A percentile compares a stretch with the other conserved stretches of the same genome.
Conservation (phyloP, 2,329 filamentous ascomycete genomes). For the Metarhizium robertsii region DNA sequence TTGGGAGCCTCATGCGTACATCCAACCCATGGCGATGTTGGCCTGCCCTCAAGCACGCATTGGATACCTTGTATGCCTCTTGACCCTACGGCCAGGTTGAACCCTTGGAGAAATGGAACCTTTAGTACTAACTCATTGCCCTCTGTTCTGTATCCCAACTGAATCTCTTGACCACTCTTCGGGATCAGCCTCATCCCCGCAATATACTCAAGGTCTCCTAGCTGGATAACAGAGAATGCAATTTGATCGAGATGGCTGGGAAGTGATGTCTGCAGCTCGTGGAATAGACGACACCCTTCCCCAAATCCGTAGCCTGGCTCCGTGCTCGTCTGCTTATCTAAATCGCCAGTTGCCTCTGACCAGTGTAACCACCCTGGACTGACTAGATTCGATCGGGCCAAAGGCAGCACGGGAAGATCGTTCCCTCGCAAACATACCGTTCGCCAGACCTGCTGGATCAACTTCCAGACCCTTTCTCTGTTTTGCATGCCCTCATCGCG, state of each 20-base stretch:
- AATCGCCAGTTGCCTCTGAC: background rate
- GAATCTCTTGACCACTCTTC: background rate
- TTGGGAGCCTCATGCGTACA: background rate
- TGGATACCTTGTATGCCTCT: slow-evolving; percentile 1
- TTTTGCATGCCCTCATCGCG: background rate
- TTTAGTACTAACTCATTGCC: too few relatives aligned
- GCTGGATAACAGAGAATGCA: background rate
- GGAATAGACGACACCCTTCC: background rate
- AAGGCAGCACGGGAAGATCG: background rate
- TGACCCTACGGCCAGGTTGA: background rate
- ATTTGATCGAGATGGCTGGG: background rate
- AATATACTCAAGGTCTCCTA: background rate
- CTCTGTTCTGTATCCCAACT: background rate
- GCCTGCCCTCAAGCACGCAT: background rate
- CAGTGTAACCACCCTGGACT: background rate
- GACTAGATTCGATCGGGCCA: too few relatives aligned
- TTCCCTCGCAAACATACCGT: background rate
- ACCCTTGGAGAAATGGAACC: background rate
- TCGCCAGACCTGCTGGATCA: background rate
- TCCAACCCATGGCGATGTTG: background rate
- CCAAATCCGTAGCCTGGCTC: background rate
- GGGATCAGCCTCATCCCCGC: background rate
- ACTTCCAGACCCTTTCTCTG: background rate
- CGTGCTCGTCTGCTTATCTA: background rate
- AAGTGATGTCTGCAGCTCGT: background rate